A percentile compares a stretch with the other conserved stretches of the same genome.
phyloP scores from a whole-genome alignment of 495 filamentous ascomycete genomes.

The Astrocystis sublimbata region DNA sequence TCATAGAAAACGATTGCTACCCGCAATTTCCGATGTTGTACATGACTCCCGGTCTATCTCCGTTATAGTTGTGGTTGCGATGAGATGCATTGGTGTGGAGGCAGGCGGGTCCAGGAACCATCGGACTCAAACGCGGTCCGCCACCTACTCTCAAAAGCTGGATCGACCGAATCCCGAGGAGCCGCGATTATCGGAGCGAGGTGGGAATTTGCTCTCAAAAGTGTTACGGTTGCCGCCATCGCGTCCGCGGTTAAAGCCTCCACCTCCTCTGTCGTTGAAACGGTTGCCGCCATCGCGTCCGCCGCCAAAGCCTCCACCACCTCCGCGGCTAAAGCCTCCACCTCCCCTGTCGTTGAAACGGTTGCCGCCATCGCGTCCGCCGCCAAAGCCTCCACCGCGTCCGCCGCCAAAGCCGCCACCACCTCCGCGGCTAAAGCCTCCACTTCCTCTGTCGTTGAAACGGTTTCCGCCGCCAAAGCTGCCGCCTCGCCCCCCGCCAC shows the following conservation, averaged over 20 bases:
- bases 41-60: conserved; percentile 10
- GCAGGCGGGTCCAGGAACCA: not conserved
- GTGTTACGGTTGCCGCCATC: conserved; percentile 21
- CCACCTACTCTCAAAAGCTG: not conserved
- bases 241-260: conserved; percentile 7
- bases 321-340: not conserved
- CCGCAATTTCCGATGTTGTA: conserved; percentile 11
- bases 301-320: not conserved
- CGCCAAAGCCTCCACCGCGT: conserved; percentile 14
- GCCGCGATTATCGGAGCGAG: not conserved
- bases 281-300: not conserved
- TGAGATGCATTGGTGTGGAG: not conserved
- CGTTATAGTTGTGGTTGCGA: no score
- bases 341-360: not conserved
- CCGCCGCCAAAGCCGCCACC: conserved; percentile 22
- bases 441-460: conserved; percentile 16
- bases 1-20: conserved; percentile 6
- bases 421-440: conserved; percentile 5
- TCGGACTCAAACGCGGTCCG: not conserved
- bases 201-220: not conserved
- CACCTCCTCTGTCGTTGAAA: conserved; percentile 16
- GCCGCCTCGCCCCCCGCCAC: not conserved
- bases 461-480: not conserved
- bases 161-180: not conserved
- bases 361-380: conserved; percentile 10